Conservation (phyloP, 2,329 filamentous ascomycete species). For the Aspergillus clavatus region DNA sequence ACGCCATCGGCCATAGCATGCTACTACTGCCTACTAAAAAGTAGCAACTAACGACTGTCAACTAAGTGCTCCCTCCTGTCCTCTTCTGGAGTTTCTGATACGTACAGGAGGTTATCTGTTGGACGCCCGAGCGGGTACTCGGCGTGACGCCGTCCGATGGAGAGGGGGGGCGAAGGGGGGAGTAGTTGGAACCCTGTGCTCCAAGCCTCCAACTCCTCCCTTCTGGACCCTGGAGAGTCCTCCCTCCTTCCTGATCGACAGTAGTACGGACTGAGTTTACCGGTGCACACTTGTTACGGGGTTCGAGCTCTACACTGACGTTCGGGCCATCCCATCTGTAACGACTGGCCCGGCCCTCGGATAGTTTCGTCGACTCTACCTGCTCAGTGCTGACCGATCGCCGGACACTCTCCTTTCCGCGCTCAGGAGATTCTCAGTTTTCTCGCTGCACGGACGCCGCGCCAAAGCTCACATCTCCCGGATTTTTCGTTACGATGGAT, state of each 20-base stretch:
- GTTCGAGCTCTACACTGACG: background rate
- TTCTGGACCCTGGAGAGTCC: no score
- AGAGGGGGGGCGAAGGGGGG: no score
- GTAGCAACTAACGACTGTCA: no score
- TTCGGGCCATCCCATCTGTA: background rate
- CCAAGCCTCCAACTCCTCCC: background rate
- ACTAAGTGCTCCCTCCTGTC: no score
- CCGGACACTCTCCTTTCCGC: background rate
- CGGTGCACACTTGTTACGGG: background rate
- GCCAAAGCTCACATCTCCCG: background rate
- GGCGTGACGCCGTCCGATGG: constrained; percentile 5
- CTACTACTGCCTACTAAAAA: no score
- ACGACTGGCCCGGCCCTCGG: no score
- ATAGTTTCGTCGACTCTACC: no score
- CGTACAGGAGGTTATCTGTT: background rate
- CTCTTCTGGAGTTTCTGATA: background rate
- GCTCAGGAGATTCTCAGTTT: background rate
- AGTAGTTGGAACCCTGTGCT: background rate
- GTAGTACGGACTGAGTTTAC: background rate
- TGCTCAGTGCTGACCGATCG: no score
- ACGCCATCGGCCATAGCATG: no score
- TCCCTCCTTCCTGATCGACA: background rate
- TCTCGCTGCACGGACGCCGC: background rate
- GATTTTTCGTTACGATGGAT: background rate
- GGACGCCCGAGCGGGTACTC: constrained; percentile 11